Conservation (phyloP, 352 stramenopile species). For the Pythium pectinolyticum region DNA sequence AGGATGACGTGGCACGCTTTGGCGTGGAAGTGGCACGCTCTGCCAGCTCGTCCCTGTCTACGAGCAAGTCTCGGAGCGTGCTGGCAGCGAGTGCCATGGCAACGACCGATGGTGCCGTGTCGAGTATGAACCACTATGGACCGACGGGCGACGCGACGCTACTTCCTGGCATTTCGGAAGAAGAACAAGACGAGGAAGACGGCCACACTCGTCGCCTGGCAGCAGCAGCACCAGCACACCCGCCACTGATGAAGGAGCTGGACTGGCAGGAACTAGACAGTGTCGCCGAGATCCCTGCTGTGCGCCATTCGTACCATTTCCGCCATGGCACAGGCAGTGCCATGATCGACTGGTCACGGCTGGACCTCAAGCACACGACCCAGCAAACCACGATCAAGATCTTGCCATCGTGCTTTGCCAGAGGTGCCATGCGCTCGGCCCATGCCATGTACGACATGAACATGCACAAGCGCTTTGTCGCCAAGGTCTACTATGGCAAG, state of each 20-base stretch:
- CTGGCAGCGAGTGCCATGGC: slow-evolving; percentile 14
- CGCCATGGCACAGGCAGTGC: slow-evolving; percentile 11
- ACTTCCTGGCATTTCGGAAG: not conserved
- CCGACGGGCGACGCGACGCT: slow-evolving; percentile 12
- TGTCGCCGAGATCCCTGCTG: slow-evolving; percentile 18
- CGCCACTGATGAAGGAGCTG: not conserved
- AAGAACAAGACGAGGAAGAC: not conserved
- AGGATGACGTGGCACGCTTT: slow-evolving; percentile 24
- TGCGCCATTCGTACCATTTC: slow-evolving; percentile 42
- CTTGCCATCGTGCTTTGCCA: slow-evolving; percentile 33
- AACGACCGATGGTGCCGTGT: not conserved
- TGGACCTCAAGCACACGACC: slow-evolving; percentile 35
- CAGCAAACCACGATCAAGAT: slow-evolving; percentile 40
- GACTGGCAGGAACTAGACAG: slow-evolving; percentile 22
- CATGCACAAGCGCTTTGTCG: slow-evolving; percentile 32
- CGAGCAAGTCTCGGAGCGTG: slow-evolving; percentile 31
- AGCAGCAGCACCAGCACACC: too few species aligned
- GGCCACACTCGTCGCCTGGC: not conserved
- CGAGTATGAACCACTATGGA: not conserved
- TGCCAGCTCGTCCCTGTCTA: slow-evolving; percentile 30
- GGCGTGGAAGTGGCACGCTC: slow-evolving; percentile 15
- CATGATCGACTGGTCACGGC: slow-evolving; percentile 31
- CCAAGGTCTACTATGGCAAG: slow-evolving; percentile 40
- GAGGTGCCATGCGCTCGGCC: slow-evolving; percentile 36
- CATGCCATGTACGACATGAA: slow-evolving; percentile 40